Evolutionary conservation across 768 basidiomycete genomes (phyloP).

Genomic region (Lactarius hatsudake): DNA sequence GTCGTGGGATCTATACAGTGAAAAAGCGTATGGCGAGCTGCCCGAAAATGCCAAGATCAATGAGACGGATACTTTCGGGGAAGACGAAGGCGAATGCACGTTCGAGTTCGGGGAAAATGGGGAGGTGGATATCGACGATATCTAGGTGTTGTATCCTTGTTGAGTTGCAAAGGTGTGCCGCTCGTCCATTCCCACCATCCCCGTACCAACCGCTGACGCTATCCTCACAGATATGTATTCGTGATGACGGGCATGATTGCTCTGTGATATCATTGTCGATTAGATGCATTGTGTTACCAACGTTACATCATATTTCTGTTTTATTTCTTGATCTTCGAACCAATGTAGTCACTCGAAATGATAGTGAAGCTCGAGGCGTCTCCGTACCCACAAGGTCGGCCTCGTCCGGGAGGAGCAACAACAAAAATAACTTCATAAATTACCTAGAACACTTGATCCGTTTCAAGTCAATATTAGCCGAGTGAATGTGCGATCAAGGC

Average conservation of each 20-base stretch:
- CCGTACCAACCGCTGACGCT: neutral
- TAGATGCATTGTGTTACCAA: conserved; percentile 24
- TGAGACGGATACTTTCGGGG: conserved; percentile 91
- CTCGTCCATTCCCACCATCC: neutral
- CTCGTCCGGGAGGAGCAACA: neutral
- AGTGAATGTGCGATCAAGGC: conserved; percentile 57
- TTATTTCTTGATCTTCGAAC: neutral
- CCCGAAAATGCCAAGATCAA: conserved; percentile 97
- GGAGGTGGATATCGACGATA: conserved; percentile 88
- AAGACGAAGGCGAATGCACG: conserved; percentile 85
- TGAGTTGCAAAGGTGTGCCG: conserved; percentile 22
- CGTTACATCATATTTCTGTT: conserved; percentile 6
- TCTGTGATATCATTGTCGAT: conserved; percentile 24
- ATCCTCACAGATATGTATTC: conserved; percentile 20
- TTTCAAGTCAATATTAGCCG: conserved; percentile 22
- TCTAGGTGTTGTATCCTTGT: no score
- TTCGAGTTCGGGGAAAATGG: conserved; percentile 90
- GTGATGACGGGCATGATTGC: conserved; percentile 19
- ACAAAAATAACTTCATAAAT: neutral
- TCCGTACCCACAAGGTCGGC: neutral
- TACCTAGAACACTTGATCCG: neutral
- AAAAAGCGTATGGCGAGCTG: conserved; percentile 98
- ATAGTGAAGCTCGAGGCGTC: neutral
- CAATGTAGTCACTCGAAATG: conserved; percentile 1
- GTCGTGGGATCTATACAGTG: conserved; percentile 44